phyloP scores from a whole-genome alignment of 1,284 basidiomycete genomes.

The Papiliotrema nemorosa region DNA sequence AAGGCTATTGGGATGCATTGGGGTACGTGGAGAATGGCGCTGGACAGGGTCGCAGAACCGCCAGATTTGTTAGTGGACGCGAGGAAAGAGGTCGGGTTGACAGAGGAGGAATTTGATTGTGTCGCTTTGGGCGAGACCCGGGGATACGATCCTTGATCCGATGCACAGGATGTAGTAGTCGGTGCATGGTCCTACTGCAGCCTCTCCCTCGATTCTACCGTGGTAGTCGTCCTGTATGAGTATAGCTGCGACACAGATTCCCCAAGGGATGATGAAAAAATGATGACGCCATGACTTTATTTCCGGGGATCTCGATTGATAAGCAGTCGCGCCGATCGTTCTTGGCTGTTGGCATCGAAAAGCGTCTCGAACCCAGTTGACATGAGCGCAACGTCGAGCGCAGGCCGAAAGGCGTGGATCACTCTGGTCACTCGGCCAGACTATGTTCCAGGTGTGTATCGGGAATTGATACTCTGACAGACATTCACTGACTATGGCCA shows the following conservation, averaged over 20 bases:
- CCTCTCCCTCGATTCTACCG: too few species aligned
- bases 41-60: constrained; percentile 60
- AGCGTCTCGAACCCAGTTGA: too few species aligned
- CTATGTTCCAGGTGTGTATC: constrained; percentile 58
- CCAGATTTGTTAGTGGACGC: constrained; percentile 56
- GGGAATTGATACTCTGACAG: not conserved
- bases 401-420: constrained; percentile 55
- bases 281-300: too few species aligned
- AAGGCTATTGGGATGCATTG: constrained; percentile 67
- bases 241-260: too few species aligned
- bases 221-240: too few species aligned
- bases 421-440: constrained; percentile 62
- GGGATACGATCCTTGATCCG: constrained; percentile 13
- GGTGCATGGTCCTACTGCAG: too few species aligned
- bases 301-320: too few species aligned
- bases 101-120: constrained; percentile 55
- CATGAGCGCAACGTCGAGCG: too few species aligned
- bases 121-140: constrained; percentile 59
- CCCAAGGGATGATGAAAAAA: too few species aligned
- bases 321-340: too few species aligned
- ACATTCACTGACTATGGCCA: constrained; percentile 7
- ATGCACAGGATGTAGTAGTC: too few species aligned
- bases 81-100: constrained; percentile 54
- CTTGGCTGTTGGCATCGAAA: too few species aligned
- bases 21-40: constrained; percentile 53